Percentiles rank a stretch among this genome's conserved stretches.
Conservation (phyloP, 441 rosid species). For the Mallotus repandus region DNA sequence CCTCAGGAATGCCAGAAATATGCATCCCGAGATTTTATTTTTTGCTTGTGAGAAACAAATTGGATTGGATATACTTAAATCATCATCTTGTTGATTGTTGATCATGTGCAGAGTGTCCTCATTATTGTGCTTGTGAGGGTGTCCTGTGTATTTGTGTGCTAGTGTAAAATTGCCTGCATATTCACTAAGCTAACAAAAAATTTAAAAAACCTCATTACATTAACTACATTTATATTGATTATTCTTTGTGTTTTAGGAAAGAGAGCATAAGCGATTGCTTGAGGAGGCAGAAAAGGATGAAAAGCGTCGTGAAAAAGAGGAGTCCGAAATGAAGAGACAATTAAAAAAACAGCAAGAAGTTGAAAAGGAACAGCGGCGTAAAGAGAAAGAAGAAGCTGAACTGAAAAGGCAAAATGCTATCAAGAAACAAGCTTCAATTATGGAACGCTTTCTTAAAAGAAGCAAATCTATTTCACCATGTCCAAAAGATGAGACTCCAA, state of each 20-base stretch:
- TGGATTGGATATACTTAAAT: not conserved
- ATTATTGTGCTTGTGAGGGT: not conserved
- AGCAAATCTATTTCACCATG: slow-evolving; percentile 40
- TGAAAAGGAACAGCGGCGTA: slow-evolving; percentile 64
- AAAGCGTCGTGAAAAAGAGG: slow-evolving; percentile 61
- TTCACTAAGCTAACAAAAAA: not conserved
- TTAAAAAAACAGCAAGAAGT: slow-evolving; percentile 70
- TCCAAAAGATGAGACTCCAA: slow-evolving; percentile 35
- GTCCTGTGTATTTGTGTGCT: not conserved
- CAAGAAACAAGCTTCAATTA: slow-evolving; percentile 81
- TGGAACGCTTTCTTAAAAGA: slow-evolving; percentile 81
- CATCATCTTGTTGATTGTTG: not conserved
- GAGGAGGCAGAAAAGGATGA: slow-evolving; percentile 62
- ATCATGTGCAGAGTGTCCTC: not conserved
- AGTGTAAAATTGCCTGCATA: not conserved
- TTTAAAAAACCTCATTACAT: not conserved
- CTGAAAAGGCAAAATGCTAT: slow-evolving; percentile 54
- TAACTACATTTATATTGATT: not conserved
- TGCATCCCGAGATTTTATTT: not conserved
- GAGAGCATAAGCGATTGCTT: slow-evolving; percentile 57
- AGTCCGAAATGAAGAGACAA: slow-evolving; percentile 54
- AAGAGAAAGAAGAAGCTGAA: slow-evolving; percentile 73
- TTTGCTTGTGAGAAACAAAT: not conserved
- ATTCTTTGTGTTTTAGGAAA: slow-evolving; percentile 48
- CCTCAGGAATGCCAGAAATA: not conserved